phyloP scores from a whole-genome alignment of 352 stramenopile genomes.

The Phytophthora uliginosa region DNA sequence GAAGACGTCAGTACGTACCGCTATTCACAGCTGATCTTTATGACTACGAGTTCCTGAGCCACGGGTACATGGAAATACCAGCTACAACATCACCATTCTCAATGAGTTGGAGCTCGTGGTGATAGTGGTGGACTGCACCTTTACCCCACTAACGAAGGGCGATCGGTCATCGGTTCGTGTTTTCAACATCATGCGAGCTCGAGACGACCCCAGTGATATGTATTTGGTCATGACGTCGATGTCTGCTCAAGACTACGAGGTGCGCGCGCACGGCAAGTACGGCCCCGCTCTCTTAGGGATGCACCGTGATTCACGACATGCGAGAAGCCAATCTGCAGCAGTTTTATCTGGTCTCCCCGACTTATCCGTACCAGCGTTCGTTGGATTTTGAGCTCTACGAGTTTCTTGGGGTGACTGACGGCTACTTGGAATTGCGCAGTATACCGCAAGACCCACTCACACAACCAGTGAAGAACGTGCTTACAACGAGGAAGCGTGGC shows the following conservation, averaged over 20 bases:
- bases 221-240: slow-evolving; percentile 35
- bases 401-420: slow-evolving; percentile 19
- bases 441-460: slow-evolving; percentile 5
- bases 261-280: slow-evolving; percentile 23
- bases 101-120: slow-evolving; percentile 44
- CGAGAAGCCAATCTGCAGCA: slow-evolving; percentile 15
- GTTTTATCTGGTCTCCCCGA: slow-evolving; percentile 30
- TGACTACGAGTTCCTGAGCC: slow-evolving; percentile 39
- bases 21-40: slow-evolving; percentile 30
- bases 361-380: slow-evolving; percentile 37
- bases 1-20: slow-evolving; percentile 7
- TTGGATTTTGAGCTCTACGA: slow-evolving; percentile 39
- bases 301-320: slow-evolving; percentile 30
- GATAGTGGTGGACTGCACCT: slow-evolving; percentile 53
- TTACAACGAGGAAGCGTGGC: slow-evolving; percentile 28
- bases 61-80: slow-evolving; percentile 38
- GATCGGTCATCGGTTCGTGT: slow-evolving; percentile 18
- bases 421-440: slow-evolving; percentile 22
- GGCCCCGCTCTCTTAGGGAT: slow-evolving; percentile 33
- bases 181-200: slow-evolving; percentile 36
- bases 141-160: slow-evolving; percentile 15
- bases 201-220: slow-evolving; percentile 15
- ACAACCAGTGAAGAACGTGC: slow-evolving; percentile 29
- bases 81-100: slow-evolving; percentile 47
- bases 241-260: slow-evolving; percentile 43